Evolutionary conservation across 345 rosid species (phyloP), one percentile per base, ranked within the genome.

Genomic region (Fremontodendron californicum): DNA sequence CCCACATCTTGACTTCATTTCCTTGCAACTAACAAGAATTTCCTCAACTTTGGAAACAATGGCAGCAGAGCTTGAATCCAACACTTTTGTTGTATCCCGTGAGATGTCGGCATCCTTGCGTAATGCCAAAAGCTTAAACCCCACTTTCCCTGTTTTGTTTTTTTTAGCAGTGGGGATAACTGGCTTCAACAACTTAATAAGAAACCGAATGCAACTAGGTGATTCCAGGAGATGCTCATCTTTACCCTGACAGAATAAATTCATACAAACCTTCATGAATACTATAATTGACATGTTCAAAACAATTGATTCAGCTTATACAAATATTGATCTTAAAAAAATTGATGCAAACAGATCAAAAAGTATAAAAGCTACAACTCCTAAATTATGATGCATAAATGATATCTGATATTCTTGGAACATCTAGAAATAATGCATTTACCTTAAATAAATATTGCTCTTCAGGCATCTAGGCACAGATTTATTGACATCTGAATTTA

Each of bases 211-310:
- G 88, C 85, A 79, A 55, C 83, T 73, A 37, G 90, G 84, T 61
- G 94, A 90, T 78, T 96, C 97, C 86, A 93, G 81, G 72, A 91
- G 85, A 70, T 87, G 88, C 70, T 91, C 93, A 79, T 92, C 98
- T 83, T 89, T 94, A 75, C 89, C 93, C 99, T 96, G 89, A 76
- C 75, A 81, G n/a, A n/a, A n/a, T n/a, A 57, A 80, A 79, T 52
- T 31, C 68, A 63, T 66, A 57, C 19, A 31, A 39, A 42, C 43
- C 74, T 74, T 78, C 46, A 79, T 64, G 73, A 71, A 23, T 62
- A 48, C 1, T n/a, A 39, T 49, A 39, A 75, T 48, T 37, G 33
- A 29, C 27, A 27, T 2, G 42, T 60, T 31, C 18, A 74, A 48
- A 74, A 74, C 37, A 74, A 39, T 46, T 69, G 7, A 45, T 43